phyloP scores from a whole-genome alignment of 352 stramenopile genomes.

The Halophytophthora polymorphica region DNA sequence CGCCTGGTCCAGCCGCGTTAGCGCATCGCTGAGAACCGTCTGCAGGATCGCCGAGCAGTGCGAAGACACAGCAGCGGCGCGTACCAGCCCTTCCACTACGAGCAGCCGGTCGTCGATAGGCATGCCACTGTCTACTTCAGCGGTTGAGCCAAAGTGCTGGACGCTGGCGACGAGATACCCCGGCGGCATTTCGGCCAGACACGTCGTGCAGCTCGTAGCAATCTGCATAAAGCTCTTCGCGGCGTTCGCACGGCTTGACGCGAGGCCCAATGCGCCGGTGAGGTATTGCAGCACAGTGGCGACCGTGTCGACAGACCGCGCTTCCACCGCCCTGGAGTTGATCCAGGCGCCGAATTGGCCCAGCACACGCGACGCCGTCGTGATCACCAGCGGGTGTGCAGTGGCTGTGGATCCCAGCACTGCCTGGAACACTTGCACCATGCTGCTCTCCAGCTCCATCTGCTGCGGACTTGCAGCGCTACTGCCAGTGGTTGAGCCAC shows the following conservation, averaged over 20 bases:
- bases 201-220: constrained; percentile 40
- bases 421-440: constrained; percentile 43
- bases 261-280: constrained; percentile 35
- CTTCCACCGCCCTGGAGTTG: constrained; percentile 32
- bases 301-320: constrained; percentile 37
- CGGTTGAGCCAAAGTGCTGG: constrained; percentile 33
- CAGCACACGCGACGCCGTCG: constrained; percentile 41
- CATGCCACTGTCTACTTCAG: constrained; percentile 23
- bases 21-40: constrained; percentile 39
- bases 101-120: constrained; percentile 52
- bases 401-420: constrained; percentile 28
- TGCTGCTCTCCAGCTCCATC: constrained; percentile 34
- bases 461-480: constrained; percentile 13
- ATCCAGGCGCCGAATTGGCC: constrained; percentile 64
- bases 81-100: constrained; percentile 64
- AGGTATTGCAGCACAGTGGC: constrained; percentile 52
- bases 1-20: constrained; percentile 47
- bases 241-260: constrained; percentile 38
- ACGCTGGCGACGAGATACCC: constrained; percentile 40
- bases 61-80: constrained; percentile 38
- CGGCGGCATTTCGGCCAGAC: constrained; percentile 45
- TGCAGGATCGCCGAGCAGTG: constrained; percentile 56
- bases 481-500: constrained; percentile 2
- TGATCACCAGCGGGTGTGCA: constrained; percentile 42
- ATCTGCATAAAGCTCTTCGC: constrained; percentile 78